Conservation (phyloP, 2,329 filamentous ascomycete genomes). For the Coniella vitis region DNA sequence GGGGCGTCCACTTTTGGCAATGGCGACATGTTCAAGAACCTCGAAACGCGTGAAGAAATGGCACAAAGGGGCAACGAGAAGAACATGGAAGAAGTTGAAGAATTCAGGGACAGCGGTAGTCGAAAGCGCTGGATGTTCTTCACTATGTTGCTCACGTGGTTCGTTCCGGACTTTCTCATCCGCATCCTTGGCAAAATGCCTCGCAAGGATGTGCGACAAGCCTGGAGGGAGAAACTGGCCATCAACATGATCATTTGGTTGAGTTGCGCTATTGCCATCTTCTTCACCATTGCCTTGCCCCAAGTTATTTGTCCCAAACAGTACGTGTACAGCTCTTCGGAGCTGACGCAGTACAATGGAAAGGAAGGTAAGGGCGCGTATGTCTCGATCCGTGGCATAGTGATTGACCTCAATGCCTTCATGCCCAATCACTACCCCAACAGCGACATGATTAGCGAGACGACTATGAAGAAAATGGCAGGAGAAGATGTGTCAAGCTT, state of each 20-base stretch:
- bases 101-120: conserved; percentile 66
- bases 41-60: conserved; percentile 90
- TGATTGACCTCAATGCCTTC: conserved; percentile 75
- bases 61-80: conserved; percentile 92
- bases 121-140: conserved; percentile 88
- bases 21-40: conserved; percentile 96
- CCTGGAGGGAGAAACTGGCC: conserved; percentile 94
- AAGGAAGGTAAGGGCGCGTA: conserved; percentile 59
- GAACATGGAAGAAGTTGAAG: conserved; percentile 84
- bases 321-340: conserved; percentile 72
- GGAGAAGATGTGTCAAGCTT: conserved; percentile 80
- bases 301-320: conserved; percentile 85
- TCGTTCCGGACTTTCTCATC: conserved; percentile 78
- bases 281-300: conserved; percentile 88
- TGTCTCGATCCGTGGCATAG: conserved; percentile 77
- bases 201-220: conserved; percentile 83
- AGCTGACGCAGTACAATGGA: conserved; percentile 69
- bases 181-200: conserved; percentile 73
- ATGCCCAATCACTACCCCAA: conserved; percentile 72
- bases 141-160: conserved; percentile 80
- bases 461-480: conserved; percentile 69
- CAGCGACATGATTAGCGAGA: conserved; percentile 43
- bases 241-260: conserved; percentile 99
- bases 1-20: conserved; percentile 84
- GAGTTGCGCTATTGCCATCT: conserved; percentile 67